Base-by-base conservation (phyloP, 805 yeast genomes). In the Lachancea lanzarotensis region DNA sequence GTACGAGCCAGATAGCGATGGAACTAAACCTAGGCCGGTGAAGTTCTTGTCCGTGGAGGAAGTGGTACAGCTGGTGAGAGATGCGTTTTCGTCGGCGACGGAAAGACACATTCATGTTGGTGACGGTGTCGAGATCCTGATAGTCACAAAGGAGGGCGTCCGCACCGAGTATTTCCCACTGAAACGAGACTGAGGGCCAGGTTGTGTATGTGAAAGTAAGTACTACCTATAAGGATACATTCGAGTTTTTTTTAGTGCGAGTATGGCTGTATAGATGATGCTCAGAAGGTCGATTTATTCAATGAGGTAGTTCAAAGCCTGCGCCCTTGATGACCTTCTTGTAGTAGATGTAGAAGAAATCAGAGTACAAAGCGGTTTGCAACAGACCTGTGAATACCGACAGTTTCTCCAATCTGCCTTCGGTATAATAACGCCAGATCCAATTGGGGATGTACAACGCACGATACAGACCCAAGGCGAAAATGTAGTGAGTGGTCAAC, bases 71-170 rank as follows among this genome's bases (percentile, higher is more conserved):
- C 71, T 93, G 52, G 97, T 93, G 32, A 82, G 81, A 65, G 98
- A 93, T 68, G 95, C 98, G 5, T 93, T 93, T 63, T 74, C 88
- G 18, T 88, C 96, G 8, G 98, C 96, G 17, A 91, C 98, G 16
- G 98, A 93, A 70, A 84, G 98, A 75, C 98, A 93, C 68, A 93
- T 93, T 56, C 95, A 90, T 55, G 98, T 93, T 43, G 98, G 98
- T 72, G 98, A 93, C 71, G 95, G 93, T 5, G 75, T 93, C 51
- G 96, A 93, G 67, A 82, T 93, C 40, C 71, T 84, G 52, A 85
- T 93, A 55, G 90, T 91, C 47, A 88, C 97, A 12, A 90, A 89
- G 63, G 96, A 89, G 19, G 98, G 98, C 42, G 86, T 88, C 40
- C 77, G 82, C 69, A 81, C 77, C 35, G 95, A 87, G 64, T 83